phyloP scores from a whole-genome alignment of 129 eudicot species.

The Lactuca saligna region DNA sequence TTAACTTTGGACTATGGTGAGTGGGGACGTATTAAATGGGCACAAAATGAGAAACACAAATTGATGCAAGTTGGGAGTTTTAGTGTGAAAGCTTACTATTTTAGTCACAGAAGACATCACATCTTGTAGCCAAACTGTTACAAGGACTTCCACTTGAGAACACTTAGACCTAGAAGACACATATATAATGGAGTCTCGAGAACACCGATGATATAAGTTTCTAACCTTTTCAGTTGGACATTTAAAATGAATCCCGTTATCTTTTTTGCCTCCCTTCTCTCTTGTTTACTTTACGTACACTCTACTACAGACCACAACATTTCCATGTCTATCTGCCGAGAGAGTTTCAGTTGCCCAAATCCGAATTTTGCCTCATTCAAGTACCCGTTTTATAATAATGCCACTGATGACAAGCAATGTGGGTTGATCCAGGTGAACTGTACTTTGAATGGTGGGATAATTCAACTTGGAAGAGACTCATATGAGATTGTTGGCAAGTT shows the following conservation, averaged over 20 bases:
- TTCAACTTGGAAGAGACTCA: conserved; percentile 4
- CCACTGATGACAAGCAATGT: not conserved
- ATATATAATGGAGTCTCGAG: not conserved
- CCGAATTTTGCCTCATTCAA: not conserved
- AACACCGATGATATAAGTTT: not conserved
- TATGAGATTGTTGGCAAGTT: not conserved
- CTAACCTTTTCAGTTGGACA: not conserved
- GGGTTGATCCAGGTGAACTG: conserved; percentile 22
- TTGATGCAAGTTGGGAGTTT: too few species aligned
- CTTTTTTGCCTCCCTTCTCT: not conserved
- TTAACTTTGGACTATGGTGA: not conserved
- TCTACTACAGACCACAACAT: not conserved
- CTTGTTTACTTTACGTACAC: not conserved
- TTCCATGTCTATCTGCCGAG: not conserved
- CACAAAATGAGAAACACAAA: too few species aligned
- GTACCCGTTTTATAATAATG: conserved; percentile 14
- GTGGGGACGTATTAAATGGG: not conserved
- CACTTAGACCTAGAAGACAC: too few species aligned
- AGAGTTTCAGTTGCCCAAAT: conserved; percentile 11
- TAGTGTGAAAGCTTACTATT: too few species aligned
- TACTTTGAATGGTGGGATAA: not conserved
- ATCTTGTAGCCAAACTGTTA: too few species aligned
- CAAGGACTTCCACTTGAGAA: too few species aligned
- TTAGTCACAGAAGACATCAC: too few species aligned
- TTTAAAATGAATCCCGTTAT: conserved; percentile 10